Base-by-base conservation (phyloP, 2,329 filamentous ascomycete genomes). In the Bretziella fagacearum region DNA sequence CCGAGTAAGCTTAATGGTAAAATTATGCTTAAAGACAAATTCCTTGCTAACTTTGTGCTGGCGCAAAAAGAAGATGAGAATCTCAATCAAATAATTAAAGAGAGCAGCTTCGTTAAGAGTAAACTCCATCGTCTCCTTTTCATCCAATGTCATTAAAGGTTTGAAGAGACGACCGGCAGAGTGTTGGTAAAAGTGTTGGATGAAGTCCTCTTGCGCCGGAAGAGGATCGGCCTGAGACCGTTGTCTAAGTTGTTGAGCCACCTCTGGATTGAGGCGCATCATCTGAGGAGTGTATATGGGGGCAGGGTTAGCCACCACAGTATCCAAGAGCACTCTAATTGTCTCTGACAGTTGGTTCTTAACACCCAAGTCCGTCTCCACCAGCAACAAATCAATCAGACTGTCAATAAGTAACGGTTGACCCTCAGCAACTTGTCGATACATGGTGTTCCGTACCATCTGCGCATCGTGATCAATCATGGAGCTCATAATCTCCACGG, bases 301-400 rank as follows among this genome's bases (percentile, higher is more conserved):
- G 8, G 55, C 54, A 2, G 65, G 63, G 18, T 44, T 47, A 20
- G 32, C 26, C 15, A 33, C 13, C 4, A 62, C 59, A 61, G 62
- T 78, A 69, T 96, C 91, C 29, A 98, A 71, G 8, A 98, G 69
- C 18, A 96, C 82, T 63, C 94, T 95, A 59, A 98, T 80, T 6
- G 89, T 85, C 64, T 98, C 91, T 2, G 87, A 86, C 57, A 96
- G 81, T 60, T 96, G 91, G 23, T 85, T 86, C 63, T 94, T 95
- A 52, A 96, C 86, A 0, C 91, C 91, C 13, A 96, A 68, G 58
- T 98, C 91, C 15, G 84, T 81, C 63, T 98, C 91, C 2, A 91
- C 79, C 40, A 96, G 71, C 1, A 98, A 72, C 35, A 98, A 70
- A 55, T 95, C 89, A 50, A 96, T 93, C 33, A 98, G 66, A 0